phyloP scores from a whole-genome alignment of 148 eudicot genomes.

The Diospyros lotus region DNA sequence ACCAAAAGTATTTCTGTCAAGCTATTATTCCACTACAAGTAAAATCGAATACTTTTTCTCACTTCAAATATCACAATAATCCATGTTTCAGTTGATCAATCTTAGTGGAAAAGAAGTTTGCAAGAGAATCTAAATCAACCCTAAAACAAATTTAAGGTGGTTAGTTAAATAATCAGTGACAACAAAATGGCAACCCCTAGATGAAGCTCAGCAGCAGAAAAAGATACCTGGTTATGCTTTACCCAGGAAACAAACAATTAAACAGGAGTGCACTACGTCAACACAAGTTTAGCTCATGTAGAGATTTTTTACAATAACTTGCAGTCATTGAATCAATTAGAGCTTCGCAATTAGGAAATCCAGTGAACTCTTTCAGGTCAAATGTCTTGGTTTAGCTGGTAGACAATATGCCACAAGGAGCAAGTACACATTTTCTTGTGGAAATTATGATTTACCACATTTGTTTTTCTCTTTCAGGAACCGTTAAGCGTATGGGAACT shows the following conservation, averaged over 20 bases:
- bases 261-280: not conserved
- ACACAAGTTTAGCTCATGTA: not conserved
- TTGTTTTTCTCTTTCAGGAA: not conserved
- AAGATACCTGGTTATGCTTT: not conserved
- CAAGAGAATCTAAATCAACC: not conserved
- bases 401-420: not conserved
- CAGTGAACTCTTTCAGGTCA: not conserved
- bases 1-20: not conserved
- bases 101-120: not conserved
- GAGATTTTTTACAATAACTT: not conserved
- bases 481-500: slow-evolving; percentile 21
- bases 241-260: not conserved
- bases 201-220: not conserved
- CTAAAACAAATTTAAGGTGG: not conserved
- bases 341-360: not conserved
- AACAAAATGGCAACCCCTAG: not conserved
- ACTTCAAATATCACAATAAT: too few relatives aligned
- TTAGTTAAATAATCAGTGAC: not conserved
- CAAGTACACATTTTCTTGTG: not conserved
- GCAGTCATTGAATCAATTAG: too few relatives aligned
- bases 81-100: not conserved
- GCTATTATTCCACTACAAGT: not conserved
- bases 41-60: too few relatives aligned
- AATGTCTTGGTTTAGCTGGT: slow-evolving; percentile 1
- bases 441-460: not conserved